Evolutionary conservation across 495 filamentous ascomycete genomes (phyloP), one percentile per base, ranked within the genome.

Genomic region (Staphylotrichum tortipilum): DNA sequence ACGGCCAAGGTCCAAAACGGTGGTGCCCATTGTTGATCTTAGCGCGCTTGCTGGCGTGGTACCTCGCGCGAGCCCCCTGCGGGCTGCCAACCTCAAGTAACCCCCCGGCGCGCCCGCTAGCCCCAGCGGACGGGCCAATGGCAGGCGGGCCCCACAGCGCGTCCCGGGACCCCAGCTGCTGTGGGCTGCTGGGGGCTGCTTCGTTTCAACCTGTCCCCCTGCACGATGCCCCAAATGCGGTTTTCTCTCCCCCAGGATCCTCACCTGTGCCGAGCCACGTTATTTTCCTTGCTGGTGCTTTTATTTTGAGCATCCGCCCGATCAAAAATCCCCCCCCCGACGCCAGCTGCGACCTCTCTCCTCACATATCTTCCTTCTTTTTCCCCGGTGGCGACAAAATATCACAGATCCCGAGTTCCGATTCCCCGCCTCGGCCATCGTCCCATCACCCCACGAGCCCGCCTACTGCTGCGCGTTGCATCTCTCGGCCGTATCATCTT

Each of bases 261-360:
- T 52, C 55, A 50, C 54, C 51, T 50, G 54, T 44, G 41, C 30
- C 60, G 57, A 60, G 60, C 60, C 57, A 63, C 52, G 54, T 63
- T 60, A 54, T 57, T 59, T 55, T 60, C 43, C 47, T 44, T 55
- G n/a, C n/a, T n/a, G n/a, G 33, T 19, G 35, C 51, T 36, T 55
- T 44, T 51, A 52, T 55, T 57, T 48, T 41, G 49, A 44, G 31
- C 46, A 23, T 49, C 39, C 47, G 41, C 50, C 50, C 28, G 19
- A 23, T 44, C 54, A 26, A 36, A 37, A 40, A 9, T 12, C n/a
- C n/a, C n/a, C n/a, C n/a, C n/a, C n/a, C n/a, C n/a, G n/a, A n/a
- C n/a, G n/a, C 37, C 9, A 39, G 36, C 18, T 26, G 26, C 30
- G 36, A 23, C 33, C 21, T 47, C 15, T 45, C 24, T n/a, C 5